Base-by-base conservation (phyloP, 345 rosid species). In the Camelina sativa region DNA sequence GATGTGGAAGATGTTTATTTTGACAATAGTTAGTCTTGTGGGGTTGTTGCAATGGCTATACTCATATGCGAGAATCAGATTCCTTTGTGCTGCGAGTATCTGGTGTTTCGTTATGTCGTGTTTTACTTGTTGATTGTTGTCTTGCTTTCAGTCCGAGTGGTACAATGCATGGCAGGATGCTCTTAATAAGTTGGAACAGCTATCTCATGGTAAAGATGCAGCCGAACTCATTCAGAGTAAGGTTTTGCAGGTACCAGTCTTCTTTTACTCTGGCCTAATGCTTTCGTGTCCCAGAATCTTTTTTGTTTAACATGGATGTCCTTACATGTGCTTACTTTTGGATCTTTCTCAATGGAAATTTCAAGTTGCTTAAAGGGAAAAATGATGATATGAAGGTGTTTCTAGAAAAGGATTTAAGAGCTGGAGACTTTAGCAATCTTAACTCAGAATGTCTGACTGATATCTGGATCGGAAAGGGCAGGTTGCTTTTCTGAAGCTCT, bases 381-480 rank as follows among this genome's bases (percentile, higher is more conserved):
- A 81, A 81, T 76, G 89, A 86, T 72, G 91, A 90, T 80, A 82
- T 83, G 80, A 92, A 86, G 85, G 66, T 82, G 77, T 73, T 80
- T 67, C 77, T 90, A 74, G 85, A 84, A 55, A 95, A 86, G 82
- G 83, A 78, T 66, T 66, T 92, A 67, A 89, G 78, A 73, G 83
- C 84, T 73, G 98, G 94, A 74, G 94, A 86, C 84, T 83, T 89
- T 57, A 83, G 79, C 66, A 86, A 82, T 74, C 83, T 86, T 77
- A 89, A 86, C 54, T 86, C 84, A 10, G 98, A 95, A 81, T 95
- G 98, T 80, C 91, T 95, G 41, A 86, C 97, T 22, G 98, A 95
- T 88, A 84, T 82, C 67, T 95, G 99, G 99, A 88, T 95, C 59
- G 99, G 99, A 80, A 90, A 78, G 76, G 87, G 89, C 77, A 95